Evolutionary conservation across 2,329 filamentous ascomycete species (phyloP), one percentile per base, ranked within the genome.

Genomic region (Hypoxylon sp.): DNA sequence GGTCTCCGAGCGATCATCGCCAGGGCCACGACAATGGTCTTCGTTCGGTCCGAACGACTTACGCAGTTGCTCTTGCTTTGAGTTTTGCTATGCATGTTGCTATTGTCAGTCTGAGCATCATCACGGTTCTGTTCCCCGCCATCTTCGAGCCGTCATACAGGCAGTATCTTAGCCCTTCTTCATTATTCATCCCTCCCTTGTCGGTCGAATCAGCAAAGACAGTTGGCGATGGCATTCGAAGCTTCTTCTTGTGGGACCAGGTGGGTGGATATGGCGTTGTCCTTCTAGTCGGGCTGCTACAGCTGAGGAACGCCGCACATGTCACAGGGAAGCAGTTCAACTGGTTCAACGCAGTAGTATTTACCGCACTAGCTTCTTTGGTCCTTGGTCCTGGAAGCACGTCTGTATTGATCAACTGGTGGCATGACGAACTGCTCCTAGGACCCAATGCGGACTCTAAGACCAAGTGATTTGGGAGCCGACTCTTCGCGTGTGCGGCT

Each of bases 21-120:
- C 7, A 40, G 18, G 36, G 8, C n/a, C 36, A 4, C 20, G 42
- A 46, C 14, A 18, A 20, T 24, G 12, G 24, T 14, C 24, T 46
- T 24, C 42, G 4, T 18, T 24, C 24, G 42, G 42, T 46, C 42
- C 20, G 24, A 28, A 24, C 24, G 12, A 24, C 11, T 24, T 24
- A 28, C 42, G 24, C 24, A 8, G 22, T 24, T 28, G n/a, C 42
- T 20, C 11, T 46, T 46, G 42, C n/a, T 2, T 9, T 46, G 8
- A 28, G 42, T 14, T 46, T 46, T 28, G 42, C 42, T 46, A 46
- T 46, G 42, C 42, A 46, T 46, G 42, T 26, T 3, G 42, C 42
- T 3, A 16, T 46, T 14, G 20, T 46, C 7, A 46, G 12, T 28
- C 20, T 46, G 20, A 24, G 20, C 20, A 14, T 46, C 16, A 24